Percentiles rank a stretch among this genome's conserved stretches.
Evolutionary conservation across 495 filamentous ascomycete species (phyloP).

Genomic region (Neurospora sp.): DNA sequence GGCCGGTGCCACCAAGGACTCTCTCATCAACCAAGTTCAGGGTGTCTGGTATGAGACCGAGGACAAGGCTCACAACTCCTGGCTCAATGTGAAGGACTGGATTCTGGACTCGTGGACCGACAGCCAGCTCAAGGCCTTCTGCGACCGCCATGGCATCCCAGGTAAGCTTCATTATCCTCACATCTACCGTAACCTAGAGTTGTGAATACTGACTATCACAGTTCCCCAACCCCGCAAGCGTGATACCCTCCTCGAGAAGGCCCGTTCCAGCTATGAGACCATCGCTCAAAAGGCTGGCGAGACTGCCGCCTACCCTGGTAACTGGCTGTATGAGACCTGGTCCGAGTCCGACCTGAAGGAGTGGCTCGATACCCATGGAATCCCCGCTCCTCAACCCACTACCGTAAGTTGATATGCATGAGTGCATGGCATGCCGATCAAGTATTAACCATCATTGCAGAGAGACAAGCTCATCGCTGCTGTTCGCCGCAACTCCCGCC

Average conservation of each 20-base stretch:
- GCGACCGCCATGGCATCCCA: constrained; percentile 79
- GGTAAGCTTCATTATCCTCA: constrained; percentile 21
- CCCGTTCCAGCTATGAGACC: constrained; percentile 71
- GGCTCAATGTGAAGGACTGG: constrained; percentile 72
- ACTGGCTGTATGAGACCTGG: constrained; percentile 92
- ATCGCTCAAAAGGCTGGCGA: constrained; percentile 77
- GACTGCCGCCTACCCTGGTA: constrained; percentile 75
- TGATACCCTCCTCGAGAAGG: constrained; percentile 66
- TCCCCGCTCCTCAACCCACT: constrained; percentile 77
- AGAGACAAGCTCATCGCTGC: constrained; percentile 82
- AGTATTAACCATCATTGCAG: constrained; percentile 12
- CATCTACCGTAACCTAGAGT: neutral
- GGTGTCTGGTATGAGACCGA: constrained; percentile 63
- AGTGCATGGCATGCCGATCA: neutral
- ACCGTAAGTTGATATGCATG: constrained; percentile 27
- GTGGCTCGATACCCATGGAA: constrained; percentile 84
- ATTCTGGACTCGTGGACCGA: constrained; percentile 78
- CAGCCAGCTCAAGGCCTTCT: constrained; percentile 77
- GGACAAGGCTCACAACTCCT: constrained; percentile 60
- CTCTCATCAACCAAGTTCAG: constrained; percentile 58
- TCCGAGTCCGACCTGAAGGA: constrained; percentile 47
- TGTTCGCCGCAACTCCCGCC: constrained; percentile 82
- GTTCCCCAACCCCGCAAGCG: constrained; percentile 76
- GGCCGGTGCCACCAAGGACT: constrained; percentile 52
- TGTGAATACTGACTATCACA: neutral